These are phyloP conservation scores for Marasmius oreades DNA, from an alignment of 1,284 basidiomycete genomes.

Conservation along the genomic window DNA sequence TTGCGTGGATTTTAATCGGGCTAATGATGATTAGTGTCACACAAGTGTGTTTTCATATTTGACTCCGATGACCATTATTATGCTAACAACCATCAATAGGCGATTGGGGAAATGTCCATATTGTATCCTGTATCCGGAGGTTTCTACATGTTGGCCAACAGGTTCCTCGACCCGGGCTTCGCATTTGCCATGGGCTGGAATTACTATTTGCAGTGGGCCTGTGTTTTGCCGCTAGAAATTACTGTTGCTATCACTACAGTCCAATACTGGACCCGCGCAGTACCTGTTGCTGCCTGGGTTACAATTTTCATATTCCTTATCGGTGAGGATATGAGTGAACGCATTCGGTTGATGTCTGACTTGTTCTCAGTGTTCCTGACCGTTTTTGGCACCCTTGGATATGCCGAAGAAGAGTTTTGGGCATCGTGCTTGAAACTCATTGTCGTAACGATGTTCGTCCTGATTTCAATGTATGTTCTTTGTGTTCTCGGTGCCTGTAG, in stretches of 20 bases:
- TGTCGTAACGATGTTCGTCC: slow-evolving; percentile 50
- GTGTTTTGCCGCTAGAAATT: slow-evolving; percentile 39
- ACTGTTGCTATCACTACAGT: slow-evolving; percentile 43
- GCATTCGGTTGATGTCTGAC: slow-evolving; percentile 5
- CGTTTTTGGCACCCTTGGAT: slow-evolving; percentile 42
- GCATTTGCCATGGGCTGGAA: slow-evolving; percentile 55
- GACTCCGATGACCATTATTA: background rate
- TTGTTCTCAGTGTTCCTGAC: slow-evolving; percentile 29
- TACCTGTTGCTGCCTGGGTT: slow-evolving; percentile 42
- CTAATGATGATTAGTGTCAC: slow-evolving; percentile 45
- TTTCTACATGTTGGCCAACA: slow-evolving; percentile 43
- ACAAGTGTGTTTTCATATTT: slow-evolving; percentile 26
- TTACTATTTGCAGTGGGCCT: slow-evolving; percentile 43
- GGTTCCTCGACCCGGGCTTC: slow-evolving; percentile 48
- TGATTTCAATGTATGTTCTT: slow-evolving; percentile 41
- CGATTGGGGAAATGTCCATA: slow-evolving; percentile 50
- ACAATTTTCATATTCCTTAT: slow-evolving; percentile 45
- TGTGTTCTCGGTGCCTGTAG: slow-evolving; percentile 14
- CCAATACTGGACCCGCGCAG: slow-evolving; percentile 35
- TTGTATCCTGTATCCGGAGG: slow-evolving; percentile 51
- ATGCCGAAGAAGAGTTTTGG: slow-evolving; percentile 56
- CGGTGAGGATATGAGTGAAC: slow-evolving; percentile 22
- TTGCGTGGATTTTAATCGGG: slow-evolving; percentile 41
- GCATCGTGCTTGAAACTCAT: slow-evolving; percentile 54
- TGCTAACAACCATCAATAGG: slow-evolving; percentile 18